Evolutionary conservation across 306 rosid genomes (phyloP), one percentile per base, ranked within the genome.

Genomic region (Quercus ilex): DNA sequence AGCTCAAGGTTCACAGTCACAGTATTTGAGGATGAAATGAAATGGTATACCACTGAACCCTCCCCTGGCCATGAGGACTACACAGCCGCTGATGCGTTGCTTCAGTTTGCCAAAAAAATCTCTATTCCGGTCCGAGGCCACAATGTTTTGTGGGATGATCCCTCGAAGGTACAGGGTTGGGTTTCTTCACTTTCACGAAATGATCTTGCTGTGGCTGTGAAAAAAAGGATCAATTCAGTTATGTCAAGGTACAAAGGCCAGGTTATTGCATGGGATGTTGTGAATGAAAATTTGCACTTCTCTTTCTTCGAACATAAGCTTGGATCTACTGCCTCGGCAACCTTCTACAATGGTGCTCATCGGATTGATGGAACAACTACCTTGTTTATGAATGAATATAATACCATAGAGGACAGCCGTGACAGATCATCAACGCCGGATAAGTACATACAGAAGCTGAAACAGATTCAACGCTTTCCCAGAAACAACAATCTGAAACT

Each of bases 181-280:
- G 74, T 94, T 15, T 19, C 49, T 23, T 83, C 92, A 15, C 90
- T 94, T 9, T 30, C 92, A 0, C 57, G 41, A 2, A 2, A 0
- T 0, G 81, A 81, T 7, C 87, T 94, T 4, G 64, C n/a, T 2
- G 2, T 1, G 4, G 94, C 94, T 4, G 85, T 75, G 4, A 5
- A 8, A 14, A 83, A 19, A 52, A 88, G 97, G 73, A 52, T 89
- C 8, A 26, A 25, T 11, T 91, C 97, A 0, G 2, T 91, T 51
- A 72, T 92, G 80, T 43, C 83, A 3, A 86, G 82, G 76, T 94
- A 92, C 74, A 83, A 52, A 43, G 97, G 90, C 15, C 80, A 87
- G 74, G 58, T 94, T 28, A 85, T 89, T 70, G 89, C 76, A 10
- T 94, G 94, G 98, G 98, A 94, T 78, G 97, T 92, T 74, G 88